These are phyloP conservation scores for Carpinus fangiana DNA, from an alignment of 306 rosid species.

Conservation along the genomic window DNA sequence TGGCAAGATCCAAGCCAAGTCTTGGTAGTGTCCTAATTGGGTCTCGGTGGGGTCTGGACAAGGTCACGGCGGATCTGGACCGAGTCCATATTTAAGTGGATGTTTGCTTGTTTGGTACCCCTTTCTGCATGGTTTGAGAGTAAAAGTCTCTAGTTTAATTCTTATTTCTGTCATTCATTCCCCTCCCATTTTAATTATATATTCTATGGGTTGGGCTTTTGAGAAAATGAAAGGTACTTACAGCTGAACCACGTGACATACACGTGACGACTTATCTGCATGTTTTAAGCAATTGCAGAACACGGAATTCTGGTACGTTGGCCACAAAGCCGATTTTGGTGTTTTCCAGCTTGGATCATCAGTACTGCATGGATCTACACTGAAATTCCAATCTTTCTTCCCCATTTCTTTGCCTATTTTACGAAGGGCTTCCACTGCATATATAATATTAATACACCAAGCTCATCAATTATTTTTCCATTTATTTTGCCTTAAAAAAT, in stretches of 20 bases:
- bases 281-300: conserved; percentile 18
- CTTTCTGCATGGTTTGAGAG: too few relatives aligned
- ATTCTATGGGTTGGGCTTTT: too few relatives aligned
- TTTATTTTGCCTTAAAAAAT: neutral
- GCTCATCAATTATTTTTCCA: neutral
- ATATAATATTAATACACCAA: neutral
- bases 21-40: too few relatives aligned
- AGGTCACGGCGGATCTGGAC: too few relatives aligned
- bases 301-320: conserved; percentile 22
- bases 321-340: neutral
- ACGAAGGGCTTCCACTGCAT: conserved; percentile 21
- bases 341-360: conserved; percentile 19
- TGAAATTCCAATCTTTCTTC: conserved; percentile 26
- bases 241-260: conserved; percentile 24
- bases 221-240: neutral
- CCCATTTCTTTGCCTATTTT: conserved; percentile 18
- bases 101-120: too few relatives aligned
- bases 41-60: too few relatives aligned
- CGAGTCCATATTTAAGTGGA: too few relatives aligned
- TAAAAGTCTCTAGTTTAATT: too few relatives aligned
- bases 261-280: neutral
- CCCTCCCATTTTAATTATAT: too few relatives aligned
- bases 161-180: too few relatives aligned
- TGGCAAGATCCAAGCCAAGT: too few relatives aligned
- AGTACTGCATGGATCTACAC: conserved; percentile 22